These are phyloP conservation scores for Fraxinus pennsylvanica DNA, from an alignment of 257 asterid species.

Conservation along the genomic window DNA sequence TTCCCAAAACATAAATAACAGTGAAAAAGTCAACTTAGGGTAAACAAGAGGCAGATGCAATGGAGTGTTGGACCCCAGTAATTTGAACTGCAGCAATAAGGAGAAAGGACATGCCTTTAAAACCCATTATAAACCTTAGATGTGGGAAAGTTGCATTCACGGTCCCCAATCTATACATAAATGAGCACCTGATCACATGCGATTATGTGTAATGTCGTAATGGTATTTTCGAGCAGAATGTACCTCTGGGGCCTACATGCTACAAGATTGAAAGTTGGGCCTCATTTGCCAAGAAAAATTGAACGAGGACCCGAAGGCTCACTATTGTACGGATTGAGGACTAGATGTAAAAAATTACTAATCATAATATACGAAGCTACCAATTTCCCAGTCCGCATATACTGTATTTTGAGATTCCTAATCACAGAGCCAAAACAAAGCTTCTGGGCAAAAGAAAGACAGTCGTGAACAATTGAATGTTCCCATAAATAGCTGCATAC, in stretches of 20 bases:
- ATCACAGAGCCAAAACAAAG: background rate
- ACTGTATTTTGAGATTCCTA: background rate
- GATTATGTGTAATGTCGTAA: background rate
- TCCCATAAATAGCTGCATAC: conserved; percentile 10
- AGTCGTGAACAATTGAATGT: conserved; percentile 1
- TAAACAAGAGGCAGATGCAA: background rate
- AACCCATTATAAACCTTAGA: background rate
- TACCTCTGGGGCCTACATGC: background rate
- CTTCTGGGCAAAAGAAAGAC: conserved; percentile 9
- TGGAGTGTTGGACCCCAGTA: background rate
- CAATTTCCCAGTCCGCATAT: background rate
- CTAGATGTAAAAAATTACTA: too few relatives aligned
- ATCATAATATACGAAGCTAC: too few relatives aligned
- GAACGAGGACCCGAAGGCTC: too few relatives aligned
- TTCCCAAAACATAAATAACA: conserved; percentile 28
- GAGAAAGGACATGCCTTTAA: background rate
- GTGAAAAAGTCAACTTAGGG: background rate
- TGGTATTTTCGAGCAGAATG: background rate
- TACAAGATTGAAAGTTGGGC: background rate
- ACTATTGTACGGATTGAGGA: too few relatives aligned
- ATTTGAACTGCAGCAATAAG: background rate
- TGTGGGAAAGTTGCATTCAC: background rate
- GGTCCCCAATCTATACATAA: background rate
- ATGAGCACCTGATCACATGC: background rate
- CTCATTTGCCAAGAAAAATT: background rate